Evolutionary conservation across 768 basidiomycete species (phyloP).

Genomic region (Candolleomyces efflorescens): DNA sequence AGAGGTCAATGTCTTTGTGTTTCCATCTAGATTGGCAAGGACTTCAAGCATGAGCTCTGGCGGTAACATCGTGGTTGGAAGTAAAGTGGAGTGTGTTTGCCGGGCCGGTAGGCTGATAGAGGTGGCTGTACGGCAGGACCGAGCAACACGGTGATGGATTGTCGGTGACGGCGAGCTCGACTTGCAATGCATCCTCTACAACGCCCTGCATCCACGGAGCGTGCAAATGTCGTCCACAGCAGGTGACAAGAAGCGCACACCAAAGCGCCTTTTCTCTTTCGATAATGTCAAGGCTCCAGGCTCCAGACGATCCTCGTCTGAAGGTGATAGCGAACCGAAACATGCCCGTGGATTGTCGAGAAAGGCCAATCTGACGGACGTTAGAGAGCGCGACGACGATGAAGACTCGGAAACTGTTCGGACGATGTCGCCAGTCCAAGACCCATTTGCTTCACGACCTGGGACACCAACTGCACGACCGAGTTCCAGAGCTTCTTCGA

Average conservation of each 20-base stretch:
- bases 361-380: conserved; percentile 2
- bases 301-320: conserved; percentile 2
- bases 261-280: conserved; percentile 6
- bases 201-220: neutral
- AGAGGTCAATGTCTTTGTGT: neutral
- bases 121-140: too few relatives aligned
- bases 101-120: too few relatives aligned
- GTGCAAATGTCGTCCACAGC: conserved; percentile 7
- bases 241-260: conserved; percentile 1
- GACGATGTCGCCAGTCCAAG: conserved; percentile 2
- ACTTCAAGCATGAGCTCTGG: neutral
- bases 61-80: neutral
- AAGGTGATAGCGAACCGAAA: neutral
- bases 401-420: neutral
- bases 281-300: conserved; percentile 6
- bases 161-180: neutral
- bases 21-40: conserved; percentile 8
- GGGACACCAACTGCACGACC: neutral
- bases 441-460: conserved; percentile 5
- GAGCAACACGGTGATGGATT: too few relatives aligned
- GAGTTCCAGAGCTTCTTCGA: neutral
- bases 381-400: neutral
- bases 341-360: conserved; percentile 4
- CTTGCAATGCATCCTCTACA: neutral
- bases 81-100: too few relatives aligned